phyloP scores from a whole-genome alignment of 768 basidiomycete species.

The Termitomyces sp. region DNA sequence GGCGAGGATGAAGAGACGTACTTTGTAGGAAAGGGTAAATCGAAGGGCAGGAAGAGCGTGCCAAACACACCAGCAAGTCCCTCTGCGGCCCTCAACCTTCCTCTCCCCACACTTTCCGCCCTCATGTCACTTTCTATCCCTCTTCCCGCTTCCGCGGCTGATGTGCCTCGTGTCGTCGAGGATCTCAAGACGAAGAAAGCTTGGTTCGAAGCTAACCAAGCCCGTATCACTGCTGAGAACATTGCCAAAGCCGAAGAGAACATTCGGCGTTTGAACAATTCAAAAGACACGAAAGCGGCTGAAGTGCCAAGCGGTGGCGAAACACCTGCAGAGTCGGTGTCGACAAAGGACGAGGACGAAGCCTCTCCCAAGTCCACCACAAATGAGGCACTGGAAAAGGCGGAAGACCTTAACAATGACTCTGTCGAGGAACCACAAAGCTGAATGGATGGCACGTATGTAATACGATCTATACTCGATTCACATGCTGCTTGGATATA shows the following conservation, averaged over 20 bases:
- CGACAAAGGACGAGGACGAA: slow-evolving; percentile 29
- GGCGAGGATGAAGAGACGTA: slow-evolving; percentile 78
- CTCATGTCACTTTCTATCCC: slow-evolving; percentile 86
- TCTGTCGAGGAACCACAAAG: slow-evolving; percentile 20
- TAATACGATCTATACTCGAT: slow-evolving; percentile 5
- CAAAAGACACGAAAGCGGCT: slow-evolving; percentile 32
- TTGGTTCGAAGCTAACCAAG: slow-evolving; percentile 94
- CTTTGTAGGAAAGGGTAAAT: slow-evolving; percentile 71
- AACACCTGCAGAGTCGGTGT: slow-evolving; percentile 37
- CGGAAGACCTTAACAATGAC: slow-evolving; percentile 30
- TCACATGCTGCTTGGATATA: slow-evolving; percentile 10
- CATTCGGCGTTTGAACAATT: slow-evolving; percentile 54
- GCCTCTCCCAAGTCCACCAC: slow-evolving; percentile 28
- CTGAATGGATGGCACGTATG: slow-evolving; percentile 6
- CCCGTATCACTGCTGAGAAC: slow-evolving; percentile 71
- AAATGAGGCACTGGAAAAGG: slow-evolving; percentile 37
- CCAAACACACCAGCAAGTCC: slow-evolving; percentile 26
- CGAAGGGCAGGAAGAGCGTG: slow-evolving; percentile 54
- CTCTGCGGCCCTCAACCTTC: slow-evolving; percentile 55
- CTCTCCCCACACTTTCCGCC: slow-evolving; percentile 82
- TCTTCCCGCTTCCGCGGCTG: slow-evolving; percentile 70
- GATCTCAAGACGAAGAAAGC: slow-evolving; percentile 92
- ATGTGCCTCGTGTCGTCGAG: slow-evolving; percentile 80
- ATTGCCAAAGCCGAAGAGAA: slow-evolving; percentile 75
- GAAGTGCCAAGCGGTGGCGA: slow-evolving; percentile 33